Base-by-base conservation (phyloP, 208 protist genomes). In the Leishmania amazonensis region DNA sequence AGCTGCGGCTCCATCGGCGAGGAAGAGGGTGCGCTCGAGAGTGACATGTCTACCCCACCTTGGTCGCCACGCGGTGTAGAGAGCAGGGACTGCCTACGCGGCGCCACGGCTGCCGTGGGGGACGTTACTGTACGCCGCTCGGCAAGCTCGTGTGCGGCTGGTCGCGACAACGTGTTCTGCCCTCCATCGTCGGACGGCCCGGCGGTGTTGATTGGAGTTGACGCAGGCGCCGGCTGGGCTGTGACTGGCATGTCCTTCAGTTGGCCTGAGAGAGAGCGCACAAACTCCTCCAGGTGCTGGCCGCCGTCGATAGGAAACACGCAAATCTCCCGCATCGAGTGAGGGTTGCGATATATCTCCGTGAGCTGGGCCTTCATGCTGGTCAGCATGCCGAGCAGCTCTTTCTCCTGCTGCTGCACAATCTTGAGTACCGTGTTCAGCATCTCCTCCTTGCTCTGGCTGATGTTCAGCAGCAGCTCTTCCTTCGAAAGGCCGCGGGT, bases 381-480 rank as follows among this genome's bases (percentile, higher is more conserved):
- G 54, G 76, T 71, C 57, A 88, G 83, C 57, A 78, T 72, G 53
- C 31, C 73, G 0, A 87, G 58, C 70, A 86, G 79, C 45, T 90
- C 85, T 28, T 74, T 76, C 73, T 89, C 87, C 65, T 93, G 86
- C 72, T 83, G 76, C 49, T 70, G 60, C 45, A 93, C 78, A 13
- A 83, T 75, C 40, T 83, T 71, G 19, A 88, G 76, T 3, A 87
- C 67, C 28, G 78, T 73, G 68, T 53, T 64, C 67, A 89, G 60
- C 13, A 88, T 53, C 51, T 88, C 79, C 80, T 85, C 75, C 83
- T 88, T 92, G 58, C 53, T 87, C 70, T 89, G 83, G 28, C 84
- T 65, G 24, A 90, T 40, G 7, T 85, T 53, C 47, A 88, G 71
- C 60, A 90, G 68, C 53, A 96, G 83, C 79, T 94, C 93, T 72